Conservation (phyloP, 2,329 filamentous ascomycete species). For the Ophiostoma ips region DNA sequence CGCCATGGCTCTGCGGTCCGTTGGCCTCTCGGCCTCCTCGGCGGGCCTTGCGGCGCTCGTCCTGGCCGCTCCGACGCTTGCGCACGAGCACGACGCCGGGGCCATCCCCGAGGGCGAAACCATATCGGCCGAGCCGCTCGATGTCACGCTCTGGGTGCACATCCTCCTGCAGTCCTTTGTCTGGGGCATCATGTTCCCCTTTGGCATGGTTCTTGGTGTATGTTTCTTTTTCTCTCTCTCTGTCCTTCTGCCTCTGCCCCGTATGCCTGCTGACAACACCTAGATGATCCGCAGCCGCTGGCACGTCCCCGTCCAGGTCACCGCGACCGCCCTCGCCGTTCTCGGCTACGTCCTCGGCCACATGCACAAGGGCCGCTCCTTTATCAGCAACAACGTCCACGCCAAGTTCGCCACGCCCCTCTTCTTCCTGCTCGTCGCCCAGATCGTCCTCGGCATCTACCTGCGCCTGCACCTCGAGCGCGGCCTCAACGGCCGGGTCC, state of each 20-base stretch:
- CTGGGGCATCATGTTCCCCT: constrained; percentile 84
- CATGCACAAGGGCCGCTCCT: constrained; percentile 76
- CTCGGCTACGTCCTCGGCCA: constrained; percentile 87
- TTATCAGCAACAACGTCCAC: constrained; percentile 62
- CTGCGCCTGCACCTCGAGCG: constrained; percentile 79
- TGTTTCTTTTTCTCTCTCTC: constrained; percentile 20
- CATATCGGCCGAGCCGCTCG: constrained; percentile 57
- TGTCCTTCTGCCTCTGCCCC: neutral
- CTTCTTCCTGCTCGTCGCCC: constrained; percentile 62
- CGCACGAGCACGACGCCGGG: constrained; percentile 36
- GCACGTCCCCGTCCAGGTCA: constrained; percentile 80
- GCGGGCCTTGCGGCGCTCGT: constrained; percentile 7
- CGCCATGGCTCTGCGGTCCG: constrained; percentile 5
- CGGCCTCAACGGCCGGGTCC: constrained; percentile 61
- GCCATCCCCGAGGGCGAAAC: constrained; percentile 55
- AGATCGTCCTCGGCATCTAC: constrained; percentile 73
- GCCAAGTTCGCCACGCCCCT: constrained; percentile 64
- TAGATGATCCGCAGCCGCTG: constrained; percentile 80
- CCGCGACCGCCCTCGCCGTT: constrained; percentile 62
- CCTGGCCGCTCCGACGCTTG: constrained; percentile 14
- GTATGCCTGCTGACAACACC: neutral
- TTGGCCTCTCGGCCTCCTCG: neutral
- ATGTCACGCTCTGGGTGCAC: constrained; percentile 82
- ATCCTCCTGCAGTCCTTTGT: constrained; percentile 77
- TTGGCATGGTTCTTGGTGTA: constrained; percentile 91